Conservation (phyloP, 179 eudicot species). For the Actinidia chinensis region DNA sequence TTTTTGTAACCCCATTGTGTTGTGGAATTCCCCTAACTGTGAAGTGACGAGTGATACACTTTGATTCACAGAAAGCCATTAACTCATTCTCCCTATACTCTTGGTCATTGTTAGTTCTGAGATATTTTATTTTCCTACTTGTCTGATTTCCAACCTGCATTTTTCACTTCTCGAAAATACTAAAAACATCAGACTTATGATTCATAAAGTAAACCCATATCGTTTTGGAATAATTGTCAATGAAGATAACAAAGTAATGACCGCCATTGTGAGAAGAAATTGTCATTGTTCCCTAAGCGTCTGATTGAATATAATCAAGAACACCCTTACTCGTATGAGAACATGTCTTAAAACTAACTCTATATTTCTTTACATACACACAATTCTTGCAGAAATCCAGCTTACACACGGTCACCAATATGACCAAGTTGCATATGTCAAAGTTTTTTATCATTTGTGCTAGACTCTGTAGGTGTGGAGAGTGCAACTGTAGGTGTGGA, state of each 20-base stretch:
- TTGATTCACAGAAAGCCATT: background rate
- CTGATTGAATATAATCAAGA: background rate
- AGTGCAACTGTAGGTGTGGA: no score
- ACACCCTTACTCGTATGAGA: background rate
- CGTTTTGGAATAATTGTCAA: background rate
- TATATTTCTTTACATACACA: background rate
- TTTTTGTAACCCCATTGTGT: background rate
- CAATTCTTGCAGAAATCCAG: background rate
- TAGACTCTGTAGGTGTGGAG: background rate
- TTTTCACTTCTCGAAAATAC: no score
- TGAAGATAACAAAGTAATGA: background rate
- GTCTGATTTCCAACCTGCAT: no score
- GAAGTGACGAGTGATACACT: background rate
- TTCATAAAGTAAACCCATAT: background rate
- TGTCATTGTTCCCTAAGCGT: background rate
- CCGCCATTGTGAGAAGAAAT: background rate
- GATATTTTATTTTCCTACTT: background rate
- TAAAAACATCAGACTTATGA: background rate
- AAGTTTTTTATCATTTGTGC: background rate
- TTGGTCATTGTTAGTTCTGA: background rate
- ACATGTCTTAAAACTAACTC: background rate
- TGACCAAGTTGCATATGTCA: background rate
- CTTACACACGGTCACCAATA: background rate
- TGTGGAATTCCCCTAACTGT: background rate
- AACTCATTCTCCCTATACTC: background rate